Base-by-base conservation (phyloP, 495 filamentous ascomycete genomes). In the Neurospora sp. region DNA sequence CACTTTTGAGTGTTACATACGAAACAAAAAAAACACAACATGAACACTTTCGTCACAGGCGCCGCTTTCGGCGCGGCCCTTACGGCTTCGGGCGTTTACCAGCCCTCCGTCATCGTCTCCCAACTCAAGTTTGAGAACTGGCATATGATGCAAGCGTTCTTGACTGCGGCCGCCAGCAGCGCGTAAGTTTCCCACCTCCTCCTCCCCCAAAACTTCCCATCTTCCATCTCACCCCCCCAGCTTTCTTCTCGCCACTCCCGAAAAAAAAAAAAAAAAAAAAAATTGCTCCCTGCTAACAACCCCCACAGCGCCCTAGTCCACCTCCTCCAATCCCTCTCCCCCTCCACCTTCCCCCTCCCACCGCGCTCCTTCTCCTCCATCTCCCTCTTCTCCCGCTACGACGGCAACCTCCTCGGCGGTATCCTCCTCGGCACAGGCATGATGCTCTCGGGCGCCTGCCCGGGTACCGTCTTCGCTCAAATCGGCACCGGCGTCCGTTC, bases 371-470 rank as follows among this genome's bases (percentile, higher is more conserved):
- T 73, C 75, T 80, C 83, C 69, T 75, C 83, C 41, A 44, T 88
- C 20, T 76, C 76, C 69, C 73, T 84, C 70, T 82, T 87, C 74
- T 74, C 76, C 4, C 71, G 72, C 14, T 84, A 85, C 75, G 86
- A 88, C 76, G 87, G 86, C 70, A 89, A 90, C 76, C 76, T 89
- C 73, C 73, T 89, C 76, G 88, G 87, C 72, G 88, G 88, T 40
- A 69, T 75, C 6, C 79, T 90, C 12, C 77, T 89, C 42, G 88
- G 88, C 48, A 69, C 82, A 2, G 88, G 88, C 72, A 85, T 89
- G 86, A 79, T 85, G 38, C 77, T 88, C 27, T 83, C 87, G 1
- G 88, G 87, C 37, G 83, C 87, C 1, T 90, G 88, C 73, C 87
- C 87, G 0, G 87, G 88, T 4, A 88, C 87, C 12, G 82, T 88